Percentiles rank a stretch among this genome's conserved stretches.
phyloP scores from a whole-genome alignment of 106 monocot genomes.

The Dactylorhiza incarnata region DNA sequence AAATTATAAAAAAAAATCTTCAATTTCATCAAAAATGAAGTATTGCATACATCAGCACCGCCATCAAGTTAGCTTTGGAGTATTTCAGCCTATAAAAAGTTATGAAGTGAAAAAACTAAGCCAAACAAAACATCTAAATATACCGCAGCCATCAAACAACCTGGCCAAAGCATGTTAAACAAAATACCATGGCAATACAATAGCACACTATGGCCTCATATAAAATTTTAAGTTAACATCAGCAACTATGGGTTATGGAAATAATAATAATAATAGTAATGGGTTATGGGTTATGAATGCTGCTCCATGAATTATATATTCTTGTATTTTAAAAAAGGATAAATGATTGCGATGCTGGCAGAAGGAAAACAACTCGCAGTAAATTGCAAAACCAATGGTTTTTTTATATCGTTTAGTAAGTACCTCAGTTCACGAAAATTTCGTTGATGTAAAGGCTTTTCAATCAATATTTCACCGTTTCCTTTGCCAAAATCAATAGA shows the following conservation, averaged over 20 bases:
- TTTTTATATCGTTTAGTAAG: background rate
- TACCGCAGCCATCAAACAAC: background rate
- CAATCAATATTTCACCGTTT: constrained; percentile 12
- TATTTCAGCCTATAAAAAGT: too few relatives aligned
- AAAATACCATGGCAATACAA: background rate
- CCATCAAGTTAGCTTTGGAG: too few relatives aligned
- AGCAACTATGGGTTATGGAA: background rate
- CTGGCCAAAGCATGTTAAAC: background rate
- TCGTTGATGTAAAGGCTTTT: constrained; percentile 33
- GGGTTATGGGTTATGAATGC: background rate
- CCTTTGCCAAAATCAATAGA: constrained; percentile 2
- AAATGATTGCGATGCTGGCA: background rate
- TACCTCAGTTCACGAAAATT: constrained; percentile 52
- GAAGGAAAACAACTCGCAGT: background rate
- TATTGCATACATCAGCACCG: too few relatives aligned
- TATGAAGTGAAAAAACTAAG: background rate
- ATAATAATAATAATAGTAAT: background rate
- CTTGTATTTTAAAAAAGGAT: background rate
- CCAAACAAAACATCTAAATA: background rate
- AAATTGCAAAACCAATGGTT: background rate
- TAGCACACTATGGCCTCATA: background rate
- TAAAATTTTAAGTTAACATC: background rate
- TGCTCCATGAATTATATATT: background rate
- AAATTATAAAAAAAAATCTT: too few relatives aligned
- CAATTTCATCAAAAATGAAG: too few relatives aligned